phyloP scores from a whole-genome alignment of 768 basidiomycete species.

The Termitomyces sp. region DNA sequence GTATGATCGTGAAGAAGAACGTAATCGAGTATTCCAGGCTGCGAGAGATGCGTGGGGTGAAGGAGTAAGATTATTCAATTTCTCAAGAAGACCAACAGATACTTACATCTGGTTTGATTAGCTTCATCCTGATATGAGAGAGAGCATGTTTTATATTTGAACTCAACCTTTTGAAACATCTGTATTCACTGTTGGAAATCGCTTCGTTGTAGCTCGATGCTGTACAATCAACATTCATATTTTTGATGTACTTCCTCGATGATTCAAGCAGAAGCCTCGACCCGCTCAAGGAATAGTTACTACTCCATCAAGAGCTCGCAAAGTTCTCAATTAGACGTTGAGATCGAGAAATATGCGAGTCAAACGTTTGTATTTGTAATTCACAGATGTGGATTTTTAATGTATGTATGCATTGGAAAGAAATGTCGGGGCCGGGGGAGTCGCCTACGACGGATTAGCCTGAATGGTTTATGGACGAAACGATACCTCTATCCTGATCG shows the following conservation, averaged over 20 bases:
- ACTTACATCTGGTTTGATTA: constrained; percentile 11
- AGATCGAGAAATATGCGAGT: too few species aligned
- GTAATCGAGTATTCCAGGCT: constrained; percentile 33
- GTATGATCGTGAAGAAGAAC: constrained; percentile 33
- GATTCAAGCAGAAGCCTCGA: background rate
- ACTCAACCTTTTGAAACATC: background rate
- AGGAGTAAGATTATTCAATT: constrained; percentile 33
- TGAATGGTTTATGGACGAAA: too few species aligned
- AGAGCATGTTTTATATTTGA: constrained; percentile 75
- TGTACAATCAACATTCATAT: background rate
- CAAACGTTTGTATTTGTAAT: too few species aligned
- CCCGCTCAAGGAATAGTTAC: too few species aligned
- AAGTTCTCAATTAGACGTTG: too few species aligned
- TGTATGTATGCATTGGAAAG: too few species aligned
- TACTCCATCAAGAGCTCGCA: too few species aligned
- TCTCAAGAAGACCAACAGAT: background rate
- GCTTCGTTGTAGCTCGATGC: background rate
- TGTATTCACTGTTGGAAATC: background rate
- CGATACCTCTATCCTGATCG: too few species aligned
- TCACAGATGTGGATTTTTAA: too few species aligned
- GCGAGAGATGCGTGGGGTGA: constrained; percentile 48
- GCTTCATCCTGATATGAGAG: constrained; percentile 52
- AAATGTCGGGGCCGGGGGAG: too few species aligned
- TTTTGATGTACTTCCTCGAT: background rate
- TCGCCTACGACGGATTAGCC: too few species aligned